Evolutionary conservation across 2,329 filamentous ascomycete species (phyloP).

Genomic region (Fusarium compactum): DNA sequence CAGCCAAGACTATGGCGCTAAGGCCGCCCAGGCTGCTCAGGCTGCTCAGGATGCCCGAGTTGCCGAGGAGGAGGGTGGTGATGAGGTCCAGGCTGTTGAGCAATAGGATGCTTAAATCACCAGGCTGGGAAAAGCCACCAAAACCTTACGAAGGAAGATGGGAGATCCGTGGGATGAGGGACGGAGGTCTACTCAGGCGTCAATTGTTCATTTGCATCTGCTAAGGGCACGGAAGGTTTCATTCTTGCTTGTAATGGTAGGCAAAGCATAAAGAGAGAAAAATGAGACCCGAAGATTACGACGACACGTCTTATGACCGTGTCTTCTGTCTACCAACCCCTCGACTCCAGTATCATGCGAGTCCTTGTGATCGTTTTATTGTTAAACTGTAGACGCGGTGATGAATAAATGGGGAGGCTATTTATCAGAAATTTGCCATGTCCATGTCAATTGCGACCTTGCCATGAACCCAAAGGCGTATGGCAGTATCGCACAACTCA

Average conservation of each 20-base stretch:
- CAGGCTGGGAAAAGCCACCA: slow-evolving; percentile 41
- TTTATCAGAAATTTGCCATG: background rate
- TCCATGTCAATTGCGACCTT: background rate
- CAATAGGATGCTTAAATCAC: slow-evolving; percentile 52
- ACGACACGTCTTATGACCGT: slow-evolving; percentile 43
- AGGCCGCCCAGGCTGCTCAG: slow-evolving; percentile 74
- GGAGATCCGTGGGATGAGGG: slow-evolving; percentile 47
- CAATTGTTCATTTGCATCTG: slow-evolving; percentile 59
- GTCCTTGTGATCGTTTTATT: background rate
- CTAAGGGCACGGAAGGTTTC: slow-evolving; percentile 55
- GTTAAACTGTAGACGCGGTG: background rate
- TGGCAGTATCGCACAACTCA: background rate
- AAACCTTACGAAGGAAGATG: slow-evolving; percentile 43
- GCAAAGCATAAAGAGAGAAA: slow-evolving; percentile 52
- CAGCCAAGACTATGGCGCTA: slow-evolving; percentile 98
- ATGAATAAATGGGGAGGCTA: background rate
- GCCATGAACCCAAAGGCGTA: background rate
- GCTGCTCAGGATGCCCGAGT: slow-evolving; percentile 72
- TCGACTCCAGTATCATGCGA: slow-evolving; percentile 2
- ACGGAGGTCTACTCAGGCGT: slow-evolving; percentile 56
- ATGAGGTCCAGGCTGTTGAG: slow-evolving; percentile 63
- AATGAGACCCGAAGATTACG: slow-evolving; percentile 53
- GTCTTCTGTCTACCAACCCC: slow-evolving; percentile 44
- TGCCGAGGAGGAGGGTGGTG: slow-evolving; percentile 69
- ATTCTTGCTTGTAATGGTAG: slow-evolving; percentile 56